A percentile compares a stretch with the other conserved stretches of the same genome.
Conservation (phyloP, 208 protist species). For the Herpetomonas samuelpessoai region DNA sequence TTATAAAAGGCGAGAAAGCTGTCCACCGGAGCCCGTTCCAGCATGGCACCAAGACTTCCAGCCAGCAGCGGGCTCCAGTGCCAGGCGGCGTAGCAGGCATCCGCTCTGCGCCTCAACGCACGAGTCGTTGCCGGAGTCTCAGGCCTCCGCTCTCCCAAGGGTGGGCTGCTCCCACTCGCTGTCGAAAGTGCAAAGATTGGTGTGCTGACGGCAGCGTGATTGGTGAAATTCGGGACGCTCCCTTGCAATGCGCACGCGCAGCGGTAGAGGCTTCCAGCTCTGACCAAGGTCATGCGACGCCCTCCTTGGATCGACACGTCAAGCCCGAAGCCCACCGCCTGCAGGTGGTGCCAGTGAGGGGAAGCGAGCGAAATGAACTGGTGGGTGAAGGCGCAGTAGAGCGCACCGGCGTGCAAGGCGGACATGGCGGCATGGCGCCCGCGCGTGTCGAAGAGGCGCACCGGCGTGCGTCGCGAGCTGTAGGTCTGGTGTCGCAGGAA, state of each 20-base stretch:
- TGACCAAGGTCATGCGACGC: conserved; percentile 22
- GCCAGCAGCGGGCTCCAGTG: conserved; percentile 31
- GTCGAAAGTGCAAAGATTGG: too few relatives aligned
- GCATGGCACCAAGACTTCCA: conserved; percentile 30
- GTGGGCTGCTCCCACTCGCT: too few relatives aligned
- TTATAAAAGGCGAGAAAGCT: conserved; percentile 10
- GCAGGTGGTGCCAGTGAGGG: conserved; percentile 46
- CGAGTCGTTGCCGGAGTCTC: too few relatives aligned
- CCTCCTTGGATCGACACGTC: conserved; percentile 19
- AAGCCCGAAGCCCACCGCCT: conserved; percentile 37
- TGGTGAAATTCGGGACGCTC: too few relatives aligned
- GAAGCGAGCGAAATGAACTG: conserved; percentile 47
- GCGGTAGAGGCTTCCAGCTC: conserved; percentile 17
- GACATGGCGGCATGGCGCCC: conserved; percentile 1
- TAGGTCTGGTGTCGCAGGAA: not conserved
- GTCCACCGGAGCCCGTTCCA: conserved; percentile 22
- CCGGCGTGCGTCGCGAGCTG: not conserved
- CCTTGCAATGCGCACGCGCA: conserved; percentile 23
- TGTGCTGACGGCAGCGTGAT: too few relatives aligned
- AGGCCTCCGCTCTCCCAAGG: too few relatives aligned
- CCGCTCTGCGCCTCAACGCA: not conserved
- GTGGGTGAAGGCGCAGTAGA: conserved; percentile 62
- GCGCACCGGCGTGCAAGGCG: conserved; percentile 18
- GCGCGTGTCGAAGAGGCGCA: not conserved
- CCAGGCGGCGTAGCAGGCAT: conserved; percentile 6